phyloP scores from a whole-genome alignment of 371 early-diverging fungal genomes.

The Dichotomocladium elegans region DNA sequence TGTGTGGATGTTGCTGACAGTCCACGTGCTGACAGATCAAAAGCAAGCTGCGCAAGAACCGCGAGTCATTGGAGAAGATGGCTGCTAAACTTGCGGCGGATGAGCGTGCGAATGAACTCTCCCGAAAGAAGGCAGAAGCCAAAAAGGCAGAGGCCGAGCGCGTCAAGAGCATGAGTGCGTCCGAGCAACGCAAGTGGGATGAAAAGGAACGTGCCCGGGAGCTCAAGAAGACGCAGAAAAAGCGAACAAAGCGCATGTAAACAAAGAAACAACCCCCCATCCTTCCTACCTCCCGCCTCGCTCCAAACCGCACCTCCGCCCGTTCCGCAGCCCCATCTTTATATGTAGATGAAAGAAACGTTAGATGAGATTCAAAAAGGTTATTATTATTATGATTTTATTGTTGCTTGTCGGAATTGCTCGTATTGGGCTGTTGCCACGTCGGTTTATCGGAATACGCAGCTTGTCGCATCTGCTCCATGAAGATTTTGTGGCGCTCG shows the following conservation, averaged over 20 bases:
- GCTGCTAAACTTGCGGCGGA: conserved; percentile 45
- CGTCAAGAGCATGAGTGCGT: conserved; percentile 55
- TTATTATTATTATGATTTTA: no score
- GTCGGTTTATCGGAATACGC: conserved; percentile 35
- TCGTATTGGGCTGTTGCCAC: conserved; percentile 20
- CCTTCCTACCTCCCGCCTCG: no score
- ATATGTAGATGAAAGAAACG: background rate
- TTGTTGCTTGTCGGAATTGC: no score
- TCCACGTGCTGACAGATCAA: conserved; percentile 13
- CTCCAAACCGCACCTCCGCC: no score
- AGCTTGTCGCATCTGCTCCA: conserved; percentile 37
- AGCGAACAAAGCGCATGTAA: conserved; percentile 39
- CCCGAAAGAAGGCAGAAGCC: conserved; percentile 51
- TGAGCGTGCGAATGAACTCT: conserved; percentile 49
- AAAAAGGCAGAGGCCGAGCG: conserved; percentile 70
- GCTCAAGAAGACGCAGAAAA: conserved; percentile 60
- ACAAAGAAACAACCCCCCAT: no score
- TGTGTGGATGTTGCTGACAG: background rate
- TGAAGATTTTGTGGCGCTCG: conserved; percentile 21
- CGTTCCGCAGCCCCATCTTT: no score
- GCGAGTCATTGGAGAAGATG: conserved; percentile 44
- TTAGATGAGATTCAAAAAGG: no score
- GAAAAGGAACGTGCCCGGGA: conserved; percentile 66
- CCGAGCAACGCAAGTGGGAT: conserved; percentile 74
- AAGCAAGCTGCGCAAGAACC: conserved; percentile 37